Evolutionary conservation across 2,329 filamentous ascomycete species (phyloP), one percentile per base, ranked within the genome.

Genomic region (Neofusicoccum ribis): DNA sequence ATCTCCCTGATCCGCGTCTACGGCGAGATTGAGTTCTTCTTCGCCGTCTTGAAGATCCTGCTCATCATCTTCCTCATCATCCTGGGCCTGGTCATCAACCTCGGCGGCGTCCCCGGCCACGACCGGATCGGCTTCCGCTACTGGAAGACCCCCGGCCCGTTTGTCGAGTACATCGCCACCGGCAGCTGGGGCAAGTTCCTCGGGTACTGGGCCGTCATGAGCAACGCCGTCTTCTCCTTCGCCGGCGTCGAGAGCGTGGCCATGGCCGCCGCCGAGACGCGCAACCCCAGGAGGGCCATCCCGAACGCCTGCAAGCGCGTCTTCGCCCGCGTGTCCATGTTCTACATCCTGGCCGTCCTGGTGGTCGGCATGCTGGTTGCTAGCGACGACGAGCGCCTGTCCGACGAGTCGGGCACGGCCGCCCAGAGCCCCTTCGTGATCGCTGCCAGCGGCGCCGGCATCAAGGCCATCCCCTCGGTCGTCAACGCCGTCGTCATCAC

Each of bases 271-370:
- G 84, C 83, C 31, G 85, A 87, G 73, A 83, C 83, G 3, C 77
- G 78, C 65, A 84, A 85, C 66, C 85, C 85, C 1, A 71, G 83
- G 11, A 75, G 77, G 15, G 72, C 74, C 6, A 79, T 94, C 67
- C 91, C 91, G 5, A 86, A 88, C 66, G 91, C 90, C 62, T 93
- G 93, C 81, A 90, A 88, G 75, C 83, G 92, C 54, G 93, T 90
- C 69, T 93, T 93, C 78, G 93, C 86, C 81, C 91, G 91, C 65
- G 93, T 94, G 74, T 78, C 92, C 69, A 81, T 93, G 79, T 94
- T 94, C 82, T 94, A 94, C 82, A 83, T 88, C 71, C 77, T 92
- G 65, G 88, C 86, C 31, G 89, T 93, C 39, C 84, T 94, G 60
- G 83, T 93, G 61, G 82, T 94, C 64, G 91, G 91, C 72, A 91